A percentile compares a stretch with the other conserved stretches of the same genome.
These are phyloP conservation scores for Botrytis pseudocinerea DNA, from an alignment of 2,329 filamentous ascomycete genomes.

Conservation along the genomic window DNA sequence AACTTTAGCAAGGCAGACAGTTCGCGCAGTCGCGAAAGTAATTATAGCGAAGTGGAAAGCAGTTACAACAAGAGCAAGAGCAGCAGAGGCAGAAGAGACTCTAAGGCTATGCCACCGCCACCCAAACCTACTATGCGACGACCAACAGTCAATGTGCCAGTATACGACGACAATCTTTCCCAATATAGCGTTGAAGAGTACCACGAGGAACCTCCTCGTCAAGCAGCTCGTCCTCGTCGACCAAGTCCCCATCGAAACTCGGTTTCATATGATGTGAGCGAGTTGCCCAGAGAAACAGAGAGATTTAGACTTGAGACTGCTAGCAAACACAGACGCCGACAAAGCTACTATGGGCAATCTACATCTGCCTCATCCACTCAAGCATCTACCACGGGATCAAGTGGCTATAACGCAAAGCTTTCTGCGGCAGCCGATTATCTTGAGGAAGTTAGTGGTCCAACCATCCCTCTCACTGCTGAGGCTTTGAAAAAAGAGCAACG, in stretches of 20 bases:
- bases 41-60: slow-evolving; percentile 18
- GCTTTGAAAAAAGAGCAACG: slow-evolving; percentile 50
- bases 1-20: slow-evolving; percentile 20
- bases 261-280: slow-evolving; percentile 37
- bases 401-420: slow-evolving; percentile 49
- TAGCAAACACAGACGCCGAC: slow-evolving; percentile 35
- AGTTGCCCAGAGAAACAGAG: slow-evolving; percentile 22
- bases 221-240: slow-evolving; percentile 29
- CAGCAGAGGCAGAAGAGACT: slow-evolving; percentile 31
- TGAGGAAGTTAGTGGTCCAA: slow-evolving; percentile 50
- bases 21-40: slow-evolving; percentile 21
- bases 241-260: slow-evolving; percentile 35
- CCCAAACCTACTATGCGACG: slow-evolving; percentile 14
- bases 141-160: slow-evolving; percentile 11
- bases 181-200: slow-evolving; percentile 16
- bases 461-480: slow-evolving; percentile 56
- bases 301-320: slow-evolving; percentile 33
- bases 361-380: slow-evolving; percentile 25
- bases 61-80: slow-evolving; percentile 17
- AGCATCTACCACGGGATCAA: slow-evolving; percentile 20
- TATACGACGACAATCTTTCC: slow-evolving; percentile 8
- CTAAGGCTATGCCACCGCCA: slow-evolving; percentile 33
- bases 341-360: slow-evolving; percentile 37
- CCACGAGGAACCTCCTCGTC: slow-evolving; percentile 18
- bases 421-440: slow-evolving; percentile 53